These are phyloP conservation scores for Coelastrella sp. DNA, from an alignment of 139 green algal genomes.

Conservation along the genomic window DNA sequence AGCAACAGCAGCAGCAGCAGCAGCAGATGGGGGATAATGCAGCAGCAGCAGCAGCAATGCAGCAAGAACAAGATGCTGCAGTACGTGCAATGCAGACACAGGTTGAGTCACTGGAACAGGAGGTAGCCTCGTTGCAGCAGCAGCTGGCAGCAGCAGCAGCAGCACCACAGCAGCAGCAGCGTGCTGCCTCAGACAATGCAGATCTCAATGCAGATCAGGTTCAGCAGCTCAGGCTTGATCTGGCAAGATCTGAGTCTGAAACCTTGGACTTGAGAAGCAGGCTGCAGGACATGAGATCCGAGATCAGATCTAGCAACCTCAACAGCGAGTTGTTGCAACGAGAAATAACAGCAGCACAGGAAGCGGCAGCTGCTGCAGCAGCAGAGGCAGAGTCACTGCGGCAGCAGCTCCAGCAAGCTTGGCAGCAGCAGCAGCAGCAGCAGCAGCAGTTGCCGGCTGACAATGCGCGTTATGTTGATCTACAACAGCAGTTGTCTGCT, in stretches of 20 bases:
- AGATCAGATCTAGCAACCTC: slow-evolving; percentile 35
- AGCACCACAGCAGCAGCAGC: not conserved
- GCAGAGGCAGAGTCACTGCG: not conserved
- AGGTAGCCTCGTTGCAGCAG: slow-evolving; percentile 22
- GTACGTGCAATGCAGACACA: not conserved
- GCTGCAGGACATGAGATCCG: slow-evolving; percentile 3
- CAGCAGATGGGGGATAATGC: not conserved
- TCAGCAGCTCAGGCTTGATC: not conserved
- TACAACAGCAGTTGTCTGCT: not conserved
- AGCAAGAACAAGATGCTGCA: not conserved
- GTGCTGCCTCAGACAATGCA: not conserved
- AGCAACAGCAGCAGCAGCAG: not conserved
- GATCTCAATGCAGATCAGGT: not conserved
- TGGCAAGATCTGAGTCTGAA: not conserved
- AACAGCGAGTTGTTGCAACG: slow-evolving; percentile 29
- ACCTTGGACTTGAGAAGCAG: not conserved
- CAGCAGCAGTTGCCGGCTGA: slow-evolving; percentile 4
- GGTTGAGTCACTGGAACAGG: not conserved
- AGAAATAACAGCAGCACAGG: not conserved
- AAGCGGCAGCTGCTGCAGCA: not conserved
- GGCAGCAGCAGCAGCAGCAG: slow-evolving; percentile 26
- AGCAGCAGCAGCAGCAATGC: slow-evolving; percentile 4
- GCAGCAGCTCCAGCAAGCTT: slow-evolving; percentile 6
- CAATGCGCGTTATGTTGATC: not conserved
- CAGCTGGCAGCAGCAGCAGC: slow-evolving; percentile 29